phyloP scores from a whole-genome alignment of 495 filamentous ascomycete species.

The Halenospora varia region DNA sequence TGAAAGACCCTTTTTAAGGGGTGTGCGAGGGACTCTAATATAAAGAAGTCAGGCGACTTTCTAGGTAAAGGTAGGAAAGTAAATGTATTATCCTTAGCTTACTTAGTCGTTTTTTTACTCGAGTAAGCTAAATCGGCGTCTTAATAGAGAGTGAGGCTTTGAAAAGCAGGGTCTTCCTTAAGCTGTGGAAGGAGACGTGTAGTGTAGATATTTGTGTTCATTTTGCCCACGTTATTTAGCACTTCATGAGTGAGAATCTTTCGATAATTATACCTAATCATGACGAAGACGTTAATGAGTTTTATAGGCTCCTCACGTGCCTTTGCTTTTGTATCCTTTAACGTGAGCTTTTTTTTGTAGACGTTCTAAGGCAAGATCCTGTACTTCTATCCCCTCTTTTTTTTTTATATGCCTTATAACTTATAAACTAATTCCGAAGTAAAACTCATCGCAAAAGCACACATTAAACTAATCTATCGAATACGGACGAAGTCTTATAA shows the following conservation, averaged over 20 bases:
- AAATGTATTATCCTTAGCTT: neutral
- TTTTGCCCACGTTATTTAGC: conserved; percentile 4
- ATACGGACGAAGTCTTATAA: neutral
- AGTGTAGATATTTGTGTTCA: neutral
- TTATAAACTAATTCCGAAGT: conserved; percentile 4
- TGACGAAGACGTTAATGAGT: conserved; percentile 5
- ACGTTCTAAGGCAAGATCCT: neutral
- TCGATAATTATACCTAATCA: conserved; percentile 3
- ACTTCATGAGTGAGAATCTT: neutral
- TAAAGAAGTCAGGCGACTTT: conserved; percentile 1
- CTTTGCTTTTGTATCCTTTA: conserved; percentile 7
- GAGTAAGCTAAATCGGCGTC: conserved; percentile 1
- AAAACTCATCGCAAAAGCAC: conserved; percentile 5
- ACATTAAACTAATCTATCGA: neutral
- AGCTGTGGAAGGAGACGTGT: neutral
- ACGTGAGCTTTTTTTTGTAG: neutral
- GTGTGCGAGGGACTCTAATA: neutral
- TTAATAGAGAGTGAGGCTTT: conserved; percentile 3
- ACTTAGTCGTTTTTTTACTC: conserved; percentile 1
- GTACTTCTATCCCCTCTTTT: neutral
- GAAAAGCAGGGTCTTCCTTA: neutral
- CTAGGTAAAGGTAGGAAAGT: conserved; percentile 2
- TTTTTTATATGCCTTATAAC: conserved; percentile 1
- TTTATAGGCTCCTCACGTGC: conserved; percentile 6
- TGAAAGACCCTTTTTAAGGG: conserved; percentile 6